Evolutionary conservation across 345 rosid species (phyloP), one percentile per base, ranked within the genome.

Genomic region (Bruguiera parviflora): DNA sequence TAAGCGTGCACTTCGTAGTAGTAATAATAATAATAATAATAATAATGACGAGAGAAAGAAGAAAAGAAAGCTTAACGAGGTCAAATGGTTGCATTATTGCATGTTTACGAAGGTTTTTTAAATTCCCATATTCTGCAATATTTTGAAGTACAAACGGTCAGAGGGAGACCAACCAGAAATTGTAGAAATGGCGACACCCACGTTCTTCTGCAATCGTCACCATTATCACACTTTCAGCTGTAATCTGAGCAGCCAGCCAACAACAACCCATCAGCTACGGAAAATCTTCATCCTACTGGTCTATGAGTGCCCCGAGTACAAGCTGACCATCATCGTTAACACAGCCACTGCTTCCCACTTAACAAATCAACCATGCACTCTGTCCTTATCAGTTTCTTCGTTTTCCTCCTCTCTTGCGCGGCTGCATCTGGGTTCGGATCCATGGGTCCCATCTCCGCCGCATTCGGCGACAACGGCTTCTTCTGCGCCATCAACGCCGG

Each of bases 401-500:
- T 73, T 16, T 78, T 84, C 1, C 65, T 70, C 7, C 67, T 76
- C 47, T 72, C 66, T 33, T 52, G 70, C 70, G 78, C 49, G 22
- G 28, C 66, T 63, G 88, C 78, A 72, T 84, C 81, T 74, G 95
- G 89, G 70, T 94, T 80, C 58, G 96, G 98, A 75, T 89, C 96
- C 51, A 79, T 87, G 80, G 98, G 95, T 8, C 86, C 96, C 19
- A 83, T 91, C 68, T 83, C 96, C 6, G 95, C 96, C 3, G 84
- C 96, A 0, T 95, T 89, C 22, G 99, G 96, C 28, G 79, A 72
- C n/a, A 71, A 78, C 72, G 91, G 93, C 5, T 88, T 95, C 72
- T 95, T 95, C 85, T 95, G 99, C 76, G 97, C 98, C 85, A 93
- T 93, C 66, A 92, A 85, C 65, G 98, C 98, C 60, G 82, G 96